phyloP scores from a whole-genome alignment of 176 grass and related monocot genomes.

The Themeda triandra region DNA sequence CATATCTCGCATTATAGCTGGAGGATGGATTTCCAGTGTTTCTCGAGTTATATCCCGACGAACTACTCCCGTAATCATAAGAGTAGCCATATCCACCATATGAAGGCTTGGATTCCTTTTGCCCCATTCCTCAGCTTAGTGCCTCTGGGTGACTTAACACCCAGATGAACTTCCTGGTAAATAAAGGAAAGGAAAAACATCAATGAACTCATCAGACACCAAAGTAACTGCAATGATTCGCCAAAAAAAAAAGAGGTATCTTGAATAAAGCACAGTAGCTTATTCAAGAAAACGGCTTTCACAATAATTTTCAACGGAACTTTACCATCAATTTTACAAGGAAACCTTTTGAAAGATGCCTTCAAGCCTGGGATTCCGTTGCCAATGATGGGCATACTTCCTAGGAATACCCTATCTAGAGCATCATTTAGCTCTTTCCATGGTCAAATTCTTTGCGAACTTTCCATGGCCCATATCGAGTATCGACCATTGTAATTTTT shows the following conservation, averaged over 20 bases:
- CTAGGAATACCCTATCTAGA: not conserved
- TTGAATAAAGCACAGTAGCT: not conserved
- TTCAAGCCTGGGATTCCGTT: not conserved
- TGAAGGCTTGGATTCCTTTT: constrained; percentile 46
- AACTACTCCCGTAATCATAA: constrained; percentile 40
- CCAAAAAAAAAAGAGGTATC: not conserved
- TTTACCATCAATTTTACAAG: not conserved
- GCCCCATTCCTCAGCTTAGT: constrained; percentile 39
- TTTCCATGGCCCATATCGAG: not conserved
- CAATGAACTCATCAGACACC: not conserved
- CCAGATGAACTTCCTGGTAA: constrained; percentile 14
- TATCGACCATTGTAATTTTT: not conserved
- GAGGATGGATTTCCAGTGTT: constrained; percentile 48
- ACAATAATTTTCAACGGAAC: not conserved
- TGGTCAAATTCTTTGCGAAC: not conserved
- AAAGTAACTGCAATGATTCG: not conserved
- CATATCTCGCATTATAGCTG: constrained; percentile 44
- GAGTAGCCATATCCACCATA: constrained; percentile 12
- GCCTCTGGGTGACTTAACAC: not conserved
- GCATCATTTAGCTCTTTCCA: not conserved
- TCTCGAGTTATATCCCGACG: constrained; percentile 44
- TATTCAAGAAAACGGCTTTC: not conserved
- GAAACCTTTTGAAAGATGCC: not conserved
- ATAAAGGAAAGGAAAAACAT: not conserved
- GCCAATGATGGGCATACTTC: not conserved